These are phyloP conservation scores for Suillus placidus DNA, from an alignment of 768 basidiomycete genomes.

Conservation along the genomic window DNA sequence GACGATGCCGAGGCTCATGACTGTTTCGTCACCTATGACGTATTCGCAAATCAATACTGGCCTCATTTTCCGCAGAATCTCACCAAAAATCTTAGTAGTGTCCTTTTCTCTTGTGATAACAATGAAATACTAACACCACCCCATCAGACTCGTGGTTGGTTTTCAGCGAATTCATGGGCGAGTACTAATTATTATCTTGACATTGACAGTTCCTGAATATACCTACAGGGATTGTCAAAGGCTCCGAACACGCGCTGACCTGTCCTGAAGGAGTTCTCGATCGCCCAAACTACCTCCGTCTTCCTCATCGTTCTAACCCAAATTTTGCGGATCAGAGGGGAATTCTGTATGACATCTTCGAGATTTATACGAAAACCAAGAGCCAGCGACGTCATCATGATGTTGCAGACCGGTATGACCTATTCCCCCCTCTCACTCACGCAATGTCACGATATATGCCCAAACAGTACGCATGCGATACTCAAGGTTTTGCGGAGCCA, in stretches of 20 bases:
- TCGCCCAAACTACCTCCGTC: slow-evolving; percentile 43
- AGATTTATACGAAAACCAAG: slow-evolving; percentile 52
- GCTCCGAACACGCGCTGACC: slow-evolving; percentile 57
- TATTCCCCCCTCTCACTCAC: neutral
- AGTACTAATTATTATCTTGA: slow-evolving; percentile 11
- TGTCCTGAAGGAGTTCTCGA: slow-evolving; percentile 44
- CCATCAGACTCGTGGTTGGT: slow-evolving; percentile 59
- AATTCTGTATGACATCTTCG: slow-evolving; percentile 55
- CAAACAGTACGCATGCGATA: slow-evolving; percentile 52
- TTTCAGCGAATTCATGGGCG: slow-evolving; percentile 68
- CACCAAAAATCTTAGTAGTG: slow-evolving; percentile 55
- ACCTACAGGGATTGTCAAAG: slow-evolving; percentile 58
- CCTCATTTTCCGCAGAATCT: slow-evolving; percentile 53
- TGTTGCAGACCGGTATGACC: slow-evolving; percentile 56
- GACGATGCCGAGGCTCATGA: slow-evolving; percentile 23
- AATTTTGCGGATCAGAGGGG: slow-evolving; percentile 55
- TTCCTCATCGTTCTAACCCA: slow-evolving; percentile 55
- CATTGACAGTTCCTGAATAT: neutral
- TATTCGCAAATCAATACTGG: slow-evolving; percentile 60
- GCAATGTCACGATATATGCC: slow-evolving; percentile 1
- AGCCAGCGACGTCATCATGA: slow-evolving; percentile 48
- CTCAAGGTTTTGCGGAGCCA: slow-evolving; percentile 35
- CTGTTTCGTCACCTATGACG: slow-evolving; percentile 44
- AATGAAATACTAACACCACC: slow-evolving; percentile 1
- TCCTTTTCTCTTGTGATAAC: neutral